Percentiles rank a stretch among this genome's conserved stretches.
Conservation (phyloP, 2,329 filamentous ascomycete species). For the Seiridium unicorne region DNA sequence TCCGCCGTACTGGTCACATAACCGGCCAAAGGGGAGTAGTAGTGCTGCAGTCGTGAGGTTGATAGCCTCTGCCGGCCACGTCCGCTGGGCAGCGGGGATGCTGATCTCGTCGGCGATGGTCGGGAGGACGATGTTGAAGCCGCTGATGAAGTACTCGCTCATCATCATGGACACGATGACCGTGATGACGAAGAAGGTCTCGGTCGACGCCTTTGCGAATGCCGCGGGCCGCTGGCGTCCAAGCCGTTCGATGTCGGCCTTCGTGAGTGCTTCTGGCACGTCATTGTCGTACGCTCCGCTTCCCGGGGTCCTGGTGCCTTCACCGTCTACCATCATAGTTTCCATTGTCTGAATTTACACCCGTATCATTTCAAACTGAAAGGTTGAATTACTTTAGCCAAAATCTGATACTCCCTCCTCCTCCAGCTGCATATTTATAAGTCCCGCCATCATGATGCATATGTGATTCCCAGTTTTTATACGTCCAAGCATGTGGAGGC, state of each 20-base stretch:
- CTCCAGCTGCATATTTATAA: neutral
- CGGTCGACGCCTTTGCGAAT: slow-evolving; percentile 48
- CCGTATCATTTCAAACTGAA: neutral
- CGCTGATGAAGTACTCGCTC: slow-evolving; percentile 73
- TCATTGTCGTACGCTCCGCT: slow-evolving; percentile 12
- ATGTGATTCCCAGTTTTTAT: neutral
- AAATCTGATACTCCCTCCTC: neutral
- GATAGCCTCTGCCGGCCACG: slow-evolving; percentile 63
- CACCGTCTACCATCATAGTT: slow-evolving; percentile 5
- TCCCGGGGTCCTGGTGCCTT: slow-evolving; percentile 11
- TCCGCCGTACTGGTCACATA: slow-evolving; percentile 63
- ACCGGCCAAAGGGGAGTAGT: slow-evolving; percentile 62
- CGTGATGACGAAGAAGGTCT: slow-evolving; percentile 59
- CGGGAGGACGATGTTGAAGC: slow-evolving; percentile 73
- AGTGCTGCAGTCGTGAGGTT: slow-evolving; percentile 54
- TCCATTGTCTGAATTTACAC: neutral
- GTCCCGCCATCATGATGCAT: neutral
- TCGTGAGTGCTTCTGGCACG: slow-evolving; percentile 17
- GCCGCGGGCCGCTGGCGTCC: slow-evolving; percentile 55
- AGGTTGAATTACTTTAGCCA: neutral
- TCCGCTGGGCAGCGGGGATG: slow-evolving; percentile 60
- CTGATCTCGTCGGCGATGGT: slow-evolving; percentile 58
- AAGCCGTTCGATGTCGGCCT: slow-evolving; percentile 48
- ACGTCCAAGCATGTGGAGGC: neutral
- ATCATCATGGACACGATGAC: slow-evolving; percentile 58